These are phyloP conservation scores for Tephrocybe sp. DNA, from an alignment of 768 basidiomycete species.

Conservation along the genomic window DNA sequence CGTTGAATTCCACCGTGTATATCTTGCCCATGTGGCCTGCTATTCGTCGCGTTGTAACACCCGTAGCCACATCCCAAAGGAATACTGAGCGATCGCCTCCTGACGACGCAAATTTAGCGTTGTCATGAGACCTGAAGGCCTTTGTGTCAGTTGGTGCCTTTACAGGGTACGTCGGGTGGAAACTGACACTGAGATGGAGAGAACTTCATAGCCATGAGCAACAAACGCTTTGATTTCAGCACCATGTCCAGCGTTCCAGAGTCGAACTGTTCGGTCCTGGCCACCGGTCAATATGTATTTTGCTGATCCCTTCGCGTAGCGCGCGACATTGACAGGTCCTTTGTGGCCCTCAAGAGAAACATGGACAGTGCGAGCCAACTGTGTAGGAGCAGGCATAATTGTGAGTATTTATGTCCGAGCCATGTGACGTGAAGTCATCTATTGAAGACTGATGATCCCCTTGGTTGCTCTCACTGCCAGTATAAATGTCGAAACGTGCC, in stretches of 20 bases:
- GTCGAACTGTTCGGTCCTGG: constrained; percentile 82
- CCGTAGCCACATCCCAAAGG: constrained; percentile 93
- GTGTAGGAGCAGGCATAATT: constrained; percentile 53
- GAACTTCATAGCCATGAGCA: constrained; percentile 94
- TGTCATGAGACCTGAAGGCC: constrained; percentile 76
- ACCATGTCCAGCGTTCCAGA: constrained; percentile 89
- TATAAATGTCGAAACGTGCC: constrained; percentile 59
- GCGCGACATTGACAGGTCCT: constrained; percentile 87
- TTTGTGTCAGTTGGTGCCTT: neutral
- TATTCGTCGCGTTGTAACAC: constrained; percentile 78
- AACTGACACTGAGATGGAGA: constrained; percentile 85
- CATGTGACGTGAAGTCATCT: constrained; percentile 1
- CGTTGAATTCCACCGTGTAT: constrained; percentile 87
- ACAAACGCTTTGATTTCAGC: constrained; percentile 89
- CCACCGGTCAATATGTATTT: constrained; percentile 94
- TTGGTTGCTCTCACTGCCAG: neutral
- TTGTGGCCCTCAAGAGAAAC: constrained; percentile 65
- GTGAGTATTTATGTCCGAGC: neutral
- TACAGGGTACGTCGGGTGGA: constrained; percentile 4
- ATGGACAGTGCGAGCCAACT: constrained; percentile 63
- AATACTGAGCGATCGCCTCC: constrained; percentile 94
- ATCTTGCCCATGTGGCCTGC: constrained; percentile 91
- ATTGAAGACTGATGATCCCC: neutral
- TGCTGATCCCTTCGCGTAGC: constrained; percentile 85
- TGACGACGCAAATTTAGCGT: constrained; percentile 89